Conservation (phyloP, 2,329 filamentous ascomycete species). For the Phialemonium atrogriseum region DNA sequence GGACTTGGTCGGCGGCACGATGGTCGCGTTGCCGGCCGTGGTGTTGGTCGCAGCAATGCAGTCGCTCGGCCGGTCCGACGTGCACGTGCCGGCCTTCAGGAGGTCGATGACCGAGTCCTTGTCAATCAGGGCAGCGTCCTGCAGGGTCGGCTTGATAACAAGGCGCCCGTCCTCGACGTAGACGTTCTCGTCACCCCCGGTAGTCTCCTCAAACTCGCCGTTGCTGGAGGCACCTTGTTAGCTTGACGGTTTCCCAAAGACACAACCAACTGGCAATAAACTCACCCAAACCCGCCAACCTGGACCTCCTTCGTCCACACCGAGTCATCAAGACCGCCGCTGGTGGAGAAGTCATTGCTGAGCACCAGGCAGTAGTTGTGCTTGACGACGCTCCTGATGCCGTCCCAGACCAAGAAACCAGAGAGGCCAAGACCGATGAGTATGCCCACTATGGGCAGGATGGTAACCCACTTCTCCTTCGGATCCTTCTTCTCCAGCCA, state of each 20-base stretch:
- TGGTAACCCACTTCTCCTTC: slow-evolving; percentile 80
- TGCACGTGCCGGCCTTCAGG: slow-evolving; percentile 57
- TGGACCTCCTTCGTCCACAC: slow-evolving; percentile 71
- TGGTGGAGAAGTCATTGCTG: slow-evolving; percentile 54
- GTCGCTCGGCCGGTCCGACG: slow-evolving; percentile 46
- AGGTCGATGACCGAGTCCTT: slow-evolving; percentile 63
- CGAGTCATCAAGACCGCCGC: slow-evolving; percentile 48
- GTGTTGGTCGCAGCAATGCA: slow-evolving; percentile 69
- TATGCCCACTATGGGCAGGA: slow-evolving; percentile 67
- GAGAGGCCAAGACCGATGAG: slow-evolving; percentile 58
- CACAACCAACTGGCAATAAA: slow-evolving; percentile 7
- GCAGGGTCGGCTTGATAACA: slow-evolving; percentile 69
- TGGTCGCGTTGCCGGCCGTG: slow-evolving; percentile 59
- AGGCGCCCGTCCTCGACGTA: slow-evolving; percentile 63
- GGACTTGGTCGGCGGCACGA: slow-evolving; percentile 70
- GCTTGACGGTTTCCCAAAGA: not conserved
- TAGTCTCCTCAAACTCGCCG: slow-evolving; percentile 74
- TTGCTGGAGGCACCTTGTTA: slow-evolving; percentile 43
- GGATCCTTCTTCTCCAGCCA: slow-evolving; percentile 68
- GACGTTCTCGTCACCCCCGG: slow-evolving; percentile 62
- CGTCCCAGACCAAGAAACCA: slow-evolving; percentile 68
- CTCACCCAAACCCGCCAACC: slow-evolving; percentile 68
- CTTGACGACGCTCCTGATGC: slow-evolving; percentile 60
- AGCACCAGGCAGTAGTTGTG: slow-evolving; percentile 66
- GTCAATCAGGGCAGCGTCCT: slow-evolving; percentile 58